Evolutionary conservation across 345 rosid species (phyloP), one percentile per base, ranked within the genome.

Genomic region (Euphorbia peplus): DNA sequence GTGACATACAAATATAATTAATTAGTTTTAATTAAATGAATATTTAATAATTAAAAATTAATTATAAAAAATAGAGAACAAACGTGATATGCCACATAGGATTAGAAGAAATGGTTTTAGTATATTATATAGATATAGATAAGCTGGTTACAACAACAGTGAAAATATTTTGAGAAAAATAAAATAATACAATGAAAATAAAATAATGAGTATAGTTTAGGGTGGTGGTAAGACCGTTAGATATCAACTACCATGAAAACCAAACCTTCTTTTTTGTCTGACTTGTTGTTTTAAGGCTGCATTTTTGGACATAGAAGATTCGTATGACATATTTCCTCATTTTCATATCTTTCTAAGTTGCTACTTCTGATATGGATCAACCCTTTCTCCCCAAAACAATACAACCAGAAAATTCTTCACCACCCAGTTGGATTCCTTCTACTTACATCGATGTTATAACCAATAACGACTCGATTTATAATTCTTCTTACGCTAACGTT

Each of bases 401-500:
- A 68, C 71, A n/a, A n/a, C n/a, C n/a, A 37, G 82, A 59, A 39
- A 83, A 68, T 47, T 35, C 63, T 8, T 64, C 66, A 39, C 21
- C 79, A 8, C 47, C 68, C 39, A 73, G 39, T 41, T 37, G 50
- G 10, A 18, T 54, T 37, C 44, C 81, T 21, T 42, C 86, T 0
- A 41, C 73, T 8, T 78, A 25, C 73, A 73, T 81, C 22, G 86
- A 75, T 66, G 58, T 77, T 60, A 51, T 80, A 73, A 63, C 80
- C 15, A 73, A 41, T 11, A 73, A 47, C 8, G 88, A 82, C 15
- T 54, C 46, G 50, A 67, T 79, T 41, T 68, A 78, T 3, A 65
- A 56, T 10, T 47, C 85, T 26, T 76, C 92, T 52, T 69, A 64
- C 51, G 67, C 66, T 10, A 83, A 81, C 75, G 78, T 84, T 72